Percentiles rank a stretch among this genome's conserved stretches.
Conservation (phyloP, 192 early-diverging fungal genomes). For the Linnemannia exigua region DNA sequence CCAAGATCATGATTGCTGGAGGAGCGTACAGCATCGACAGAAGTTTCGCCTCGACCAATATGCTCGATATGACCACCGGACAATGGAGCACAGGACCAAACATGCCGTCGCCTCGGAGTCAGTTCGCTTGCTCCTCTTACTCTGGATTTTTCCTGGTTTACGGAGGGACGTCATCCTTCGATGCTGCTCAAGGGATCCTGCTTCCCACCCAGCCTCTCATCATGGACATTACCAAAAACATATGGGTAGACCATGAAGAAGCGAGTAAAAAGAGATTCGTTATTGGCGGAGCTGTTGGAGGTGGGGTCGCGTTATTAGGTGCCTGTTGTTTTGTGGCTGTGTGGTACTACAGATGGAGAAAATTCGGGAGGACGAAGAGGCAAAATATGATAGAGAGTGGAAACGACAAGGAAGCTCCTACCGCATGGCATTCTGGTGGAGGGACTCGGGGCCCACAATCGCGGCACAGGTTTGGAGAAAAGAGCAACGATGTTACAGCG, state of each 20-base stretch:
- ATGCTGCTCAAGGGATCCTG: not conserved
- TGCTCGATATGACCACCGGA: conserved; percentile 16
- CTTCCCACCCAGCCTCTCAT: not conserved
- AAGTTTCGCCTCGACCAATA: conserved; percentile 1
- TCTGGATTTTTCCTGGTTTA: conserved; percentile 25
- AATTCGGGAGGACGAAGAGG: not conserved
- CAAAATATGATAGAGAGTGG: no score
- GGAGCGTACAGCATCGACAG: conserved; percentile 7
- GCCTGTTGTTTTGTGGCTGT: not conserved
- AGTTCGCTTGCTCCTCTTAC: conserved; percentile 25
- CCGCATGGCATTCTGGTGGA: no score
- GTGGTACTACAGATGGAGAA: not conserved
- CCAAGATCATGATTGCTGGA: conserved; percentile 31
- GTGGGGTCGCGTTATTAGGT: not conserved
- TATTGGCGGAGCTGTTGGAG: conserved; percentile 17
- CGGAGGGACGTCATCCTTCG: conserved; percentile 12
- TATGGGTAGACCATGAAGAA: not conserved
- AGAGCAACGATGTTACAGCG: no score
- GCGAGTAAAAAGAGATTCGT: not conserved
- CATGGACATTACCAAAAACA: not conserved
- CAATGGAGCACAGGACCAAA: conserved; percentile 11
- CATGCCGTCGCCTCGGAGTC: not conserved
- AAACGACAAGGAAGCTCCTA: not conserved
- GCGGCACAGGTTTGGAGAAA: no score
- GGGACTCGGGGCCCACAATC: no score